Conservation (phyloP, 495 filamentous ascomycete genomes). For the Jackrogersella minutella region DNA sequence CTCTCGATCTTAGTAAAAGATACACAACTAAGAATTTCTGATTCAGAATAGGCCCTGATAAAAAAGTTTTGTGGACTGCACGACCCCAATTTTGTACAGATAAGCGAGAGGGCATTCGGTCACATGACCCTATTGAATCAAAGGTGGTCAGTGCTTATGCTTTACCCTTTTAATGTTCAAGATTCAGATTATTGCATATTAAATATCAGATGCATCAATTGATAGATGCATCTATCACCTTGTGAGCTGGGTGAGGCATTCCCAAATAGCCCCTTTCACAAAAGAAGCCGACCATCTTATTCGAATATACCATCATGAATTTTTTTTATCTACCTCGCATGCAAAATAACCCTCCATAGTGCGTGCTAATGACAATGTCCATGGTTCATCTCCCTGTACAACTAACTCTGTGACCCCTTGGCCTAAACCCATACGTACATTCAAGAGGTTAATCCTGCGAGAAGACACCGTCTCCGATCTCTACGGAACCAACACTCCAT, state of each 20-base stretch:
- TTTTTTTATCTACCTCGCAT: conserved; percentile 22
- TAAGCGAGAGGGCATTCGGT: conserved; percentile 44
- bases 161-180: too few species aligned
- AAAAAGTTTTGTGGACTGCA: conserved; percentile 41
- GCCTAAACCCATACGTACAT: conserved; percentile 3
- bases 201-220: neutral
- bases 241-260: too few species aligned
- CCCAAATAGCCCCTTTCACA: neutral
- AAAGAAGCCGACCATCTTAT: neutral
- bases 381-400: neutral
- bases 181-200: neutral
- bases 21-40: conserved; percentile 36
- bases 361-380: conserved; percentile 14
- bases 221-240: too few species aligned
- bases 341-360: conserved; percentile 4
- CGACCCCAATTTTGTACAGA: conserved; percentile 38
- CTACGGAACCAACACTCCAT: conserved; percentile 92
- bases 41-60: conserved; percentile 13
- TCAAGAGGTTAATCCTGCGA: conserved; percentile 37
- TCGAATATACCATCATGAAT: neutral
- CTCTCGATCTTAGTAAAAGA: conserved; percentile 38
- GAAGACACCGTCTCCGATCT: conserved; percentile 75
- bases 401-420: neutral
- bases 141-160: too few species aligned
- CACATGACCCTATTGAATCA: conserved; percentile 38